These are phyloP conservation scores for Amphibolis antarctica DNA, from an alignment of 106 monocot genomes.

Conservation along the genomic window DNA sequence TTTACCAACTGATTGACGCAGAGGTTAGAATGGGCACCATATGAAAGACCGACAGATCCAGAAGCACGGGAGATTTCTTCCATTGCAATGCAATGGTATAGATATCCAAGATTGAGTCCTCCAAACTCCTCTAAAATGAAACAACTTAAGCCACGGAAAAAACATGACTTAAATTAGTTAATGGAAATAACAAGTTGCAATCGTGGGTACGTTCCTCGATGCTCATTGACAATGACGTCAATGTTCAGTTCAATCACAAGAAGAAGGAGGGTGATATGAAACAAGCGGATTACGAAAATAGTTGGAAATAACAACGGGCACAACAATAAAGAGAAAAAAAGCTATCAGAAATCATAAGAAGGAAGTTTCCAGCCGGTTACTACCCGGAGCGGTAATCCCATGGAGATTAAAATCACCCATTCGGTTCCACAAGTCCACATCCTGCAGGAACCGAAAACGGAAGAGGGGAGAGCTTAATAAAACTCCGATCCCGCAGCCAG, in stretches of 20 bases:
- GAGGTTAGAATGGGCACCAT: slow-evolving; percentile 97
- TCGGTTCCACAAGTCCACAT: slow-evolving; percentile 81
- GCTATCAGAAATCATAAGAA: not conserved
- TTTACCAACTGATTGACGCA: slow-evolving; percentile 97
- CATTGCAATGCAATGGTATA: slow-evolving; percentile 97
- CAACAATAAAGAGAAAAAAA: not conserved
- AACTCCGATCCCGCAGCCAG: not conserved
- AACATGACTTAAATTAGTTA: not conserved
- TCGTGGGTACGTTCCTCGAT: too few species aligned
- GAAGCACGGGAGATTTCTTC: slow-evolving; percentile 96
- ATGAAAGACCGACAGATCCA: slow-evolving; percentile 90
- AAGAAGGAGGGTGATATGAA: too few species aligned
- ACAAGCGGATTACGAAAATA: too few species aligned
- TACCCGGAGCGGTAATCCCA: slow-evolving; percentile 93
- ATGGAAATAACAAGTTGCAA: too few species aligned
- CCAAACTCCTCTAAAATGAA: slow-evolving; percentile 80
- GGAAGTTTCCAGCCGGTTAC: not conserved
- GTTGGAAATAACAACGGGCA: too few species aligned
- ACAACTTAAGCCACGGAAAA: not conserved
- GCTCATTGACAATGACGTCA: not conserved
- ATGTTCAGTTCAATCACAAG: too few species aligned
- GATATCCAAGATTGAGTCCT: slow-evolving; percentile 87
- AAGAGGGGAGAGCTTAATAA: not conserved
- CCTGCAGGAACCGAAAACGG: slow-evolving; percentile 27
- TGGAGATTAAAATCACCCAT: slow-evolving; percentile 99